Percentiles rank a stretch among this genome's conserved stretches.
phyloP scores from a whole-genome alignment of 257 asterid species.

The Solanum pennellii region DNA sequence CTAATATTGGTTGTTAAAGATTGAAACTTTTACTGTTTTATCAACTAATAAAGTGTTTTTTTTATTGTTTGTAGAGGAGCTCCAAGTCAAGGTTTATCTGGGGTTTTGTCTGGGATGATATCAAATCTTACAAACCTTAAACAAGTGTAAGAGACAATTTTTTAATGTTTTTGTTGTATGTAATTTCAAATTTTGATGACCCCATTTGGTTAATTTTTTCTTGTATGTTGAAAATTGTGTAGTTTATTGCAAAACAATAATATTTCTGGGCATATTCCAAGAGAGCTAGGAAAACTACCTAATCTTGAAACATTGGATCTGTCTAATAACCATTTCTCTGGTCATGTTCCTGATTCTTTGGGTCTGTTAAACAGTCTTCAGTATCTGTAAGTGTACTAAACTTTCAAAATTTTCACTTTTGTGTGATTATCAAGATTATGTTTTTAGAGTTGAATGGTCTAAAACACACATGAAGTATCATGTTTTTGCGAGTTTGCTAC shows the following conservation, averaged over 20 bases:
- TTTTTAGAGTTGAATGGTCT: not conserved
- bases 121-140: conserved; percentile 91
- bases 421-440: not conserved
- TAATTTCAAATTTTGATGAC: not conserved
- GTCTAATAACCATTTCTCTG: conserved; percentile 60
- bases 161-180: not conserved
- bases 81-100: conserved; percentile 95
- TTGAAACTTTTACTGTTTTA: not conserved
- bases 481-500: not conserved
- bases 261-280: conserved; percentile 74
- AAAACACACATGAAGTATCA: not conserved
- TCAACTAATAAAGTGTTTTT: not conserved
- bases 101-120: conserved; percentile 61
- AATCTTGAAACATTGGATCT: conserved; percentile 84
- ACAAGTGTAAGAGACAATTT: conserved; percentile 55
- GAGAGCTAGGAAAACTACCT: conserved; percentile 62
- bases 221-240: not conserved
- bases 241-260: conserved; percentile 83
- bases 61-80: conserved; percentile 52
- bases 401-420: not conserved
- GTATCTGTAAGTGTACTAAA: conserved; percentile 55
- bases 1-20: not conserved
- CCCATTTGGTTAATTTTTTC: not conserved
- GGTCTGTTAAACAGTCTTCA: conserved; percentile 57
- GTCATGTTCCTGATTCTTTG: conserved; percentile 60